Evolutionary conservation across 75 land plant species (phyloP).

Genomic region (Cupressus sempervirens): DNA sequence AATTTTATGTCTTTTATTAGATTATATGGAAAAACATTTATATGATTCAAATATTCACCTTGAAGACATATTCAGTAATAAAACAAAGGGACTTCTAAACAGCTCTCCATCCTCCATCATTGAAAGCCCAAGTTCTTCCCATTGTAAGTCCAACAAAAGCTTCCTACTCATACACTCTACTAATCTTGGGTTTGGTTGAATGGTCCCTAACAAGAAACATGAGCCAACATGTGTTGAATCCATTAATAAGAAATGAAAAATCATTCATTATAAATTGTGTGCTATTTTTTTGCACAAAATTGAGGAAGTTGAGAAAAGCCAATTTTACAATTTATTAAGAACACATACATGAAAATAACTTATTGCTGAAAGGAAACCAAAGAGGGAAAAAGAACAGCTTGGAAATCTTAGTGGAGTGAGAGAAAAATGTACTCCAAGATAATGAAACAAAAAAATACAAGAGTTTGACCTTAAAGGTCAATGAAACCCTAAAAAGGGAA

Average conservation of each 20-base stretch:
- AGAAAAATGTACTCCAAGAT: too few relatives aligned
- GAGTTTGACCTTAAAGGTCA: too few relatives aligned
- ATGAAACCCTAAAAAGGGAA: too few relatives aligned
- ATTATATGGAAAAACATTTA: not conserved
- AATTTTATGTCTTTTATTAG: not conserved
- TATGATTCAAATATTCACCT: slow-evolving; percentile 34
- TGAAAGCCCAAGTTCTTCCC: slow-evolving; percentile 93
- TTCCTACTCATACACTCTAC: slow-evolving; percentile 59
- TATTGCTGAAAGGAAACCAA: too few relatives aligned
- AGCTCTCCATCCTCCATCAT: slow-evolving; percentile 86
- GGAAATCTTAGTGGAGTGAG: too few relatives aligned
- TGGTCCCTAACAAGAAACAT: slow-evolving; percentile 68
- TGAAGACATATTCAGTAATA: slow-evolving; percentile 83
- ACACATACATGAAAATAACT: too few relatives aligned
- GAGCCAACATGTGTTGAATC: slow-evolving; percentile 94
- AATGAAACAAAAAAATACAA: too few relatives aligned
- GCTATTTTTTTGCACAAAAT: slow-evolving; percentile 50
- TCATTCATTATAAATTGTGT: slow-evolving; percentile 60
- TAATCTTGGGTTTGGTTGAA: slow-evolving; percentile 58
- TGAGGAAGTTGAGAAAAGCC: too few relatives aligned
- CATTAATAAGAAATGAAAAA: slow-evolving; percentile 73
- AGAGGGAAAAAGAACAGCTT: too few relatives aligned
- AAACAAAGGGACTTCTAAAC: slow-evolving; percentile 77
- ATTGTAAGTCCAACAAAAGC: slow-evolving; percentile 70
- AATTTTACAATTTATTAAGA: too few relatives aligned